phyloP scores from a whole-genome alignment of 345 rosid species.

The Melaleuca alternifolia region DNA sequence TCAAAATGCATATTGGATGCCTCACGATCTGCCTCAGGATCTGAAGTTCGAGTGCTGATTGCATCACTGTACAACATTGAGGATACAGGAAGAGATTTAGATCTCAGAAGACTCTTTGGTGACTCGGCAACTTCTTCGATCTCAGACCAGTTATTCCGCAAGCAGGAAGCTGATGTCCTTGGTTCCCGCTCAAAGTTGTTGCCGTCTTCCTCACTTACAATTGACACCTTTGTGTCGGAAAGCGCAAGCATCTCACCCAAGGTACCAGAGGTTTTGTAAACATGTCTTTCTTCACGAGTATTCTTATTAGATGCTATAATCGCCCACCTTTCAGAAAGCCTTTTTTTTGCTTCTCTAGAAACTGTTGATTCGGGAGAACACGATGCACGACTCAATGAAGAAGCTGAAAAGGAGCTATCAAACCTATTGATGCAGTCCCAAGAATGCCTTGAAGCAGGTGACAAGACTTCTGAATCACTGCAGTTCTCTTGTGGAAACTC shows the following conservation, averaged over 20 bases:
- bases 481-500: conserved; percentile 44
- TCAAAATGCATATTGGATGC: conserved; percentile 21
- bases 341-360: conserved; percentile 44
- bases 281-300: conserved; percentile 32
- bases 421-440: conserved; percentile 70
- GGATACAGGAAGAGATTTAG: conserved; percentile 69
- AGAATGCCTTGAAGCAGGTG: conserved; percentile 77
- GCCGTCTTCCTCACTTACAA: conserved; percentile 21
- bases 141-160: conserved; percentile 22
- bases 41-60: conserved; percentile 31
- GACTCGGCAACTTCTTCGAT: conserved; percentile 29
- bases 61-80: conserved; percentile 29
- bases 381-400: conserved; percentile 59
- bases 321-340: conserved; percentile 94
- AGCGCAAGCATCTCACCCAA: conserved; percentile 96
- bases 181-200: conserved; percentile 23
- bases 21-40: conserved; percentile 29
- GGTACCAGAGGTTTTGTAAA: conserved; percentile 61
- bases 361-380: conserved; percentile 64
- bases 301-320: conserved; percentile 61
- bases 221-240: conserved; percentile 34
- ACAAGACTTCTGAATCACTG: conserved; percentile 63
- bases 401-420: conserved; percentile 60
- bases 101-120: conserved; percentile 50
- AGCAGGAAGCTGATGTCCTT: conserved; percentile 42